phyloP scores from a whole-genome alignment of 352 stramenopile genomes.

The Globisporangium orthogonon region DNA sequence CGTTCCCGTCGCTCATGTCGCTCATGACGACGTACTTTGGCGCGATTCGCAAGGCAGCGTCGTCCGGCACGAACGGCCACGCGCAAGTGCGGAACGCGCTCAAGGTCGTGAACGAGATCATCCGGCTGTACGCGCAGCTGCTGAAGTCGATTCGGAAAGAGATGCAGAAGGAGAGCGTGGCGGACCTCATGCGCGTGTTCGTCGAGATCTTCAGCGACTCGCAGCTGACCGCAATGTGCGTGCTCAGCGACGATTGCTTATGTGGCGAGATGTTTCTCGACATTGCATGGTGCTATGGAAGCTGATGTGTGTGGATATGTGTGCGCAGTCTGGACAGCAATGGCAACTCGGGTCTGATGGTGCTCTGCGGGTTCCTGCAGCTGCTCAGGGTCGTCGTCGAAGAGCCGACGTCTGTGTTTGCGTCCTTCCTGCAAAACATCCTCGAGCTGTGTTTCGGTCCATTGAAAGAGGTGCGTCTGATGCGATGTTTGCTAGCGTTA shows the following conservation, averaged over 20 bases:
- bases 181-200: conserved; percentile 67
- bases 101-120: conserved; percentile 76
- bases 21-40: conserved; percentile 68
- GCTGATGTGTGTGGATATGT: conserved; percentile 2
- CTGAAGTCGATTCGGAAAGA: conserved; percentile 81
- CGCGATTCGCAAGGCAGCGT: conserved; percentile 46
- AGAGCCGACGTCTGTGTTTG: conserved; percentile 64
- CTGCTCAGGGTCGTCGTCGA: conserved; percentile 74
- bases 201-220: conserved; percentile 75
- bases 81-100: conserved; percentile 56
- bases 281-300: background rate
- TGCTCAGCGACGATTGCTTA: background rate
- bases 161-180: conserved; percentile 69
- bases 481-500: background rate
- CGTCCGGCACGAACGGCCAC: conserved; percentile 14
- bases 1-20: conserved; percentile 51
- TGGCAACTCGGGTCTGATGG: conserved; percentile 55
- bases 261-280: background rate
- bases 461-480: conserved; percentile 56
- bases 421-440: conserved; percentile 68
- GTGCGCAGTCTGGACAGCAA: conserved; percentile 43
- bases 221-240: conserved; percentile 66
- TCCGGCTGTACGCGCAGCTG: conserved; percentile 67
- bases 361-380: conserved; percentile 74
- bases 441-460: conserved; percentile 73